Percentiles rank a stretch among this genome's conserved stretches.
Evolutionary conservation across 345 rosid species (phyloP).

Genomic region (Citrus cavaleriei): DNA sequence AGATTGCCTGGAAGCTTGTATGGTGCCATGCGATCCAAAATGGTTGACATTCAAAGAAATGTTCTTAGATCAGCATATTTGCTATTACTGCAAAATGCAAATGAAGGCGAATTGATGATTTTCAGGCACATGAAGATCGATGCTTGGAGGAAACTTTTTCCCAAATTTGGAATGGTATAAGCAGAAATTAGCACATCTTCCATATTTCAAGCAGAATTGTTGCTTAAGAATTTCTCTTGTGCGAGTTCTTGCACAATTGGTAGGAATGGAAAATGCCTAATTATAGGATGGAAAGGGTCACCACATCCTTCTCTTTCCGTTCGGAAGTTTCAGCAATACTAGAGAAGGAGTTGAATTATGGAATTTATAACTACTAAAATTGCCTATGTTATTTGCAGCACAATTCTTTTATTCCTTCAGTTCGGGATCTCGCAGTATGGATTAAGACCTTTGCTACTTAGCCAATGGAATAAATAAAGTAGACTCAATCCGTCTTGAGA

Average conservation of each 20-base stretch:
- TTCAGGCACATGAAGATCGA: slow-evolving; percentile 14
- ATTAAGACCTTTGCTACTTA: not conserved
- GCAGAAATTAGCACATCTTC: slow-evolving; percentile 11
- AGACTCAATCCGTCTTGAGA: too few species aligned
- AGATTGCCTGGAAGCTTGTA: slow-evolving; percentile 1
- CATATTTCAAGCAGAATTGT: slow-evolving; percentile 9
- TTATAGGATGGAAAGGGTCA: too few species aligned
- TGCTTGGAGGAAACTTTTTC: slow-evolving; percentile 8
- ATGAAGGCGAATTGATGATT: slow-evolving; percentile 11
- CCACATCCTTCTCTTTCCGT: too few species aligned
- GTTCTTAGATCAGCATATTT: slow-evolving; percentile 2
- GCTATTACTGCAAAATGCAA: not conserved
- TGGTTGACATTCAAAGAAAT: not conserved
- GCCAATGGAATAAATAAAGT: too few species aligned
- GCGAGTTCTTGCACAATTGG: not conserved
- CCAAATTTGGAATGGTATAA: slow-evolving; percentile 8
- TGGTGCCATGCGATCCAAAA: not conserved
- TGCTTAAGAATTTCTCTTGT: not conserved
- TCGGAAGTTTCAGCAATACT: too few species aligned
- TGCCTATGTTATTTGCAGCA: too few species aligned
- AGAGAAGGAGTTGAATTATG: too few species aligned
- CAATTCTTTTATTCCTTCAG: too few species aligned
- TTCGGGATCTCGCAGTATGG: not conserved
- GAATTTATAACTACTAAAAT: too few species aligned
- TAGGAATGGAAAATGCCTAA: not conserved